phyloP scores from a whole-genome alignment of 768 basidiomycete species.

The Tulasnella sp. region DNA sequence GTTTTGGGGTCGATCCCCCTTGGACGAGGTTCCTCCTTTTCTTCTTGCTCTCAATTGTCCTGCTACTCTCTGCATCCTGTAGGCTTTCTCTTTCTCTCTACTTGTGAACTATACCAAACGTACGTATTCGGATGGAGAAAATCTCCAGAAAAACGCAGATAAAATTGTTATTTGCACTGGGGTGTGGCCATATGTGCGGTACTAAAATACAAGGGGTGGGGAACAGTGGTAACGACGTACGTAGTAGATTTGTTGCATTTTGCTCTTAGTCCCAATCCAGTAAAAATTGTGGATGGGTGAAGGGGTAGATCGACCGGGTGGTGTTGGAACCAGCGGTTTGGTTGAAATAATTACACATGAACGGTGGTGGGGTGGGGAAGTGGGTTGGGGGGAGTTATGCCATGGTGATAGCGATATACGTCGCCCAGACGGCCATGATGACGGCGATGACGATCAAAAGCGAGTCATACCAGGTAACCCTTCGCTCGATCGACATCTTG shows the following conservation, averaged over 20 bases:
- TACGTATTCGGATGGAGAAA: not conserved
- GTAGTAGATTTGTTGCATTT: not conserved
- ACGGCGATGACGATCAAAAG: slow-evolving; percentile 44
- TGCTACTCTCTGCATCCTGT: not conserved
- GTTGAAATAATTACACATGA: not conserved
- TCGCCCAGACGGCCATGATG: slow-evolving; percentile 74
- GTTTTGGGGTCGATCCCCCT: not conserved
- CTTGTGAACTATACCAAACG: not conserved
- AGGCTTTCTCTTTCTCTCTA: not conserved
- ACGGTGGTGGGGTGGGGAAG: not conserved
- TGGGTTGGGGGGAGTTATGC: not conserved
- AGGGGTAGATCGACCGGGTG: not conserved
- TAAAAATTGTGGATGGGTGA: not conserved
- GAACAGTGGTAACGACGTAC: not conserved
- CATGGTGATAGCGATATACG: slow-evolving; percentile 48
- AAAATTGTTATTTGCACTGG: not conserved
- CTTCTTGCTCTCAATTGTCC: not conserved
- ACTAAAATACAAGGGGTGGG: not conserved
- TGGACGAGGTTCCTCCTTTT: not conserved
- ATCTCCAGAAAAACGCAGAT: not conserved
- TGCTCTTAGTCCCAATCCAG: not conserved
- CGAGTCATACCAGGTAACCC: slow-evolving; percentile 46
- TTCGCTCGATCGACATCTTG: slow-evolving; percentile 50
- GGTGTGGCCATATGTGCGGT: not conserved
- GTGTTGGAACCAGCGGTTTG: not conserved